Conservation (phyloP, 768 basidiomycete genomes). For the Serendipita indica region DNA sequence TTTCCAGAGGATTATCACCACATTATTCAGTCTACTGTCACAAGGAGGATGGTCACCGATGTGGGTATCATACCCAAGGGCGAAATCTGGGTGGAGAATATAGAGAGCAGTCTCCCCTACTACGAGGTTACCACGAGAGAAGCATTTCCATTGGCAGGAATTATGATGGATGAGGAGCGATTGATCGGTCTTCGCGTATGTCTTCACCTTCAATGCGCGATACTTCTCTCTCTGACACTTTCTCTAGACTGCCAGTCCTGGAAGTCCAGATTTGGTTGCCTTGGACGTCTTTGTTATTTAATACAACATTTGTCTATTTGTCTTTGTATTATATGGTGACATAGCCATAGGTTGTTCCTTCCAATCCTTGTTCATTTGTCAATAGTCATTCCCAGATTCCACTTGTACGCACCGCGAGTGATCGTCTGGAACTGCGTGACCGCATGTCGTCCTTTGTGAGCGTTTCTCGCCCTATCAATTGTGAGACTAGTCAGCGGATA, state of each 20-base stretch:
- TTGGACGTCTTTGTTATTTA: constrained; percentile 7
- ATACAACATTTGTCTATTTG: neutral
- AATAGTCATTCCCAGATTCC: neutral
- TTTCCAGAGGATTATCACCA: constrained; percentile 7
- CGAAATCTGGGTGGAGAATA: constrained; percentile 9
- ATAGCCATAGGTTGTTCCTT: neutral
- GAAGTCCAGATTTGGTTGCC: neutral
- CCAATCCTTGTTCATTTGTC: neutral
- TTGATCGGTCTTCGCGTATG: constrained; percentile 18
- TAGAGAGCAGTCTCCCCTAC: constrained; percentile 19
- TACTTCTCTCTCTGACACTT: neutral
- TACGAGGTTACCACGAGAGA: constrained; percentile 15
- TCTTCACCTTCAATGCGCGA: neutral
- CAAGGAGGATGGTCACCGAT: neutral
- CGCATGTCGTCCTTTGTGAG: neutral
- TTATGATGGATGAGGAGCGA: constrained; percentile 21
- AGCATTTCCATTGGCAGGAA: constrained; percentile 17
- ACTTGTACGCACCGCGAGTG: neutral
- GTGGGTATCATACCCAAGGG: constrained; percentile 4
- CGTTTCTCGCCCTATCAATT: neutral
- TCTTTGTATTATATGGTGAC: neutral
- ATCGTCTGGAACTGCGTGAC: neutral
- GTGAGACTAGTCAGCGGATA: neutral
- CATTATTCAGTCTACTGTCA: neutral
- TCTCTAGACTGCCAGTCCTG: neutral